Evolutionary conservation across 306 rosid genomes (phyloP).

Genomic region (Luffa aegyptiaca): DNA sequence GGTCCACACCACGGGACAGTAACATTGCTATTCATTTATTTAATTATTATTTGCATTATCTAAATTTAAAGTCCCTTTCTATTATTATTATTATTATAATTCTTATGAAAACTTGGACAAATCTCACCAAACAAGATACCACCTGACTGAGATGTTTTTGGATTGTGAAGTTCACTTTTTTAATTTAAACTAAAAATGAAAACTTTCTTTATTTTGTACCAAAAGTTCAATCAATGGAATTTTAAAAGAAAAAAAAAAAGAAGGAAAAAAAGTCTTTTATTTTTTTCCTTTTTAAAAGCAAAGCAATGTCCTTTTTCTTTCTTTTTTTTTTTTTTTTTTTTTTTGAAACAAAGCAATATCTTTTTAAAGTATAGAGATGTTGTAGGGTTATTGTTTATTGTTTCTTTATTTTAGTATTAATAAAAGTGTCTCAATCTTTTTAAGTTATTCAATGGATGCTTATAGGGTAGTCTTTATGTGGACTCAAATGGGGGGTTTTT

Average conservation of each 20-base stretch:
- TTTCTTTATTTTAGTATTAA: background rate
- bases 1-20: background rate
- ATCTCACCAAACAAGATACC: constrained; percentile 1
- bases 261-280: background rate
- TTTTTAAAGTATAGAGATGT: background rate
- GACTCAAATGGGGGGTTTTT: no score
- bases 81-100: background rate
- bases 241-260: background rate
- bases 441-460: background rate
- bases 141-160: background rate
- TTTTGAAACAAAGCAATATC: background rate
- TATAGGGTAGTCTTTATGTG: background rate
- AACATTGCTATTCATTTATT: background rate
- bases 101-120: background rate
- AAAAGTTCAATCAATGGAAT: background rate
- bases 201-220: background rate
- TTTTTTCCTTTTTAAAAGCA: background rate
- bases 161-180: background rate
- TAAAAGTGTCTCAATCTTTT: background rate
- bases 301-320: background rate
- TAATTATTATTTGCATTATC: background rate
- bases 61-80: background rate
- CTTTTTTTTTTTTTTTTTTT: background rate
- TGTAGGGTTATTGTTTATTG: background rate
- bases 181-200: background rate